Evolutionary conservation across 306 rosid species (phyloP), one percentile per base, ranked within the genome.

Genomic region (Canavalia ensiformis): DNA sequence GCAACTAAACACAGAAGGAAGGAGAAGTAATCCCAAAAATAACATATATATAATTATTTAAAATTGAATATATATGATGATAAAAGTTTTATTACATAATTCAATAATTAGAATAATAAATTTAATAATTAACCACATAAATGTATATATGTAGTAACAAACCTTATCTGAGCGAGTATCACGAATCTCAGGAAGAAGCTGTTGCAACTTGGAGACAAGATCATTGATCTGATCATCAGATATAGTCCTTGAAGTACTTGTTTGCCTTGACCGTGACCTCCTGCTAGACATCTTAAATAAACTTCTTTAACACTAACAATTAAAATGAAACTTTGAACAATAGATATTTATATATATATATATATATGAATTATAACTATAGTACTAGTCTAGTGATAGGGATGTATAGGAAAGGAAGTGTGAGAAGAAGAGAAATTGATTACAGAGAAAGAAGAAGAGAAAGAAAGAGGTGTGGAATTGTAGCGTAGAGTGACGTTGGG

Each of bases 141-240:
- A 18, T 18, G 25, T 18, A 18, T 18, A 47, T 68, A 47, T 5
- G 7, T 3, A n/a, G 42, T 45, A 65, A 77, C 37, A 25, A 57
- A 93, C 99, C 99, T 88, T 96, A 87, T 93, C 99, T 8, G 99
- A 92, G 35, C 79, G 88, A 47, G 88, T 76, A 12, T 89, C 80
- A 3, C 97, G 97, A 88, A 96, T 92, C 91, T 96, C 98, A 1
- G 99, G 98, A 65, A 96, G 96, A 81, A 96, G 97, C 50, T 93
- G 98, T 39, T 93, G 98, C 87, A 96, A 84, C 88, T 93, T 96
- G 73, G 98, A 87, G 72, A 93, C 98, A 13, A 93, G 99, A 75
- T 96, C 99, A 66, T 89, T 84, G 86, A 96, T 96, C 90, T 96
- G 99, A 81, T 93, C 98, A n/a, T 96, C 99, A 0, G 90, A 86